A percentile compares a stretch with the other conserved stretches of the same genome.
These are phyloP conservation scores for Myxozyma kluyveri DNA, from an alignment of 805 yeast species.

Conservation along the genomic window DNA sequence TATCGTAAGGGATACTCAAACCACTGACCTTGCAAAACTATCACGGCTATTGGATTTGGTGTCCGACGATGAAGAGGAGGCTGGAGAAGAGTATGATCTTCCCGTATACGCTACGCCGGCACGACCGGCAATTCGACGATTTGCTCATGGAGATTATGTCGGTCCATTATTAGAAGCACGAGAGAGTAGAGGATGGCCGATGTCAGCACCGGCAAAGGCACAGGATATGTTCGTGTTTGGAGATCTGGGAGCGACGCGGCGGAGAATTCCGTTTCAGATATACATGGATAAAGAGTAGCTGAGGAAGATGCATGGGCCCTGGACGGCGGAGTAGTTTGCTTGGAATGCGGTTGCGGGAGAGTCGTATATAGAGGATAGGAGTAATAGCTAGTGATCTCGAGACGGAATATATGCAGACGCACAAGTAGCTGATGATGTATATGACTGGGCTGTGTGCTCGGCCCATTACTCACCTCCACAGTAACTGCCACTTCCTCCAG, in stretches of 20 bases:
- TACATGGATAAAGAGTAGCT: not conserved
- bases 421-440: too few species aligned
- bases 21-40: not conserved
- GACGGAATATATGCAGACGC: too few species aligned
- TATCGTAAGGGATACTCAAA: not conserved
- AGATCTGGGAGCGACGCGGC: conserved; percentile 7
- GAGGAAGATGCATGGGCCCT: too few species aligned
- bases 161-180: conserved; percentile 20
- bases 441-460: too few species aligned
- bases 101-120: conserved; percentile 21
- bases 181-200: conserved; percentile 15
- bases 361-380: too few species aligned
- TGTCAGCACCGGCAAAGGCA: conserved; percentile 21
- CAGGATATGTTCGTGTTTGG: conserved; percentile 6
- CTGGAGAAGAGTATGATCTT: conserved; percentile 3
- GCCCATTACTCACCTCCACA: too few species aligned
- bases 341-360: too few species aligned
- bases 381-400: too few species aligned
- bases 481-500: too few species aligned
- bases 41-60: not conserved
- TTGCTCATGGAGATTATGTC: conserved; percentile 15
- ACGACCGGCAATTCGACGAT: conserved; percentile 24
- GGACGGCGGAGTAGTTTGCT: too few species aligned
- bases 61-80: conserved; percentile 4
- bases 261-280: conserved; percentile 15